These are phyloP conservation scores for Acanthamoeba castellanii DNA, from an alignment of 208 protist genomes.

Conservation along the genomic window DNA sequence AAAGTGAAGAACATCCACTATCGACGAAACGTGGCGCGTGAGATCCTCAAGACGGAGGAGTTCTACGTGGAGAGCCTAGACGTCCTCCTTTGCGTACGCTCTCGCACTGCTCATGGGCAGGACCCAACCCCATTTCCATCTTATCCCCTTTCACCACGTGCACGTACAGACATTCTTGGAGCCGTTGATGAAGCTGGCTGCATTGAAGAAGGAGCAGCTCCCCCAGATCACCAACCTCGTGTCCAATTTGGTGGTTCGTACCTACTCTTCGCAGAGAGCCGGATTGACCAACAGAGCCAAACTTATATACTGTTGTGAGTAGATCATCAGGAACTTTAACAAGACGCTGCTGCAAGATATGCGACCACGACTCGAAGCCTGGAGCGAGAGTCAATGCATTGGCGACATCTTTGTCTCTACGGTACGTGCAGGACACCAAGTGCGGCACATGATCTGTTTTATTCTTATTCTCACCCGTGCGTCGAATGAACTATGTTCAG, in stretches of 20 bases:
- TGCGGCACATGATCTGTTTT: not conserved
- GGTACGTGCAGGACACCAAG: not conserved
- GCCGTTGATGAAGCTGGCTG: not conserved
- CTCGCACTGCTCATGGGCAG: no score
- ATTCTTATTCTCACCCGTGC: not conserved
- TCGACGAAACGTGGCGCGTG: not conserved
- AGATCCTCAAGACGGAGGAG: slow-evolving; percentile 58
- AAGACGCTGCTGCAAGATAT: slow-evolving; percentile 2
- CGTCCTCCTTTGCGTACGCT: not conserved
- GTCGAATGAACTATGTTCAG: not conserved
- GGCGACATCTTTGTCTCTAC: slow-evolving; percentile 42
- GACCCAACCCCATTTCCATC: not conserved
- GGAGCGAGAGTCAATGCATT: slow-evolving; percentile 42
- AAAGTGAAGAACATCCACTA: slow-evolving; percentile 15
- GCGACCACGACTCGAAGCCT: not conserved
- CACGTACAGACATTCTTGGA: slow-evolving; percentile 33
- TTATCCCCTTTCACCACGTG: not conserved
- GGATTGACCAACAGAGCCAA: not conserved
- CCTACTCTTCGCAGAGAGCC: not conserved
- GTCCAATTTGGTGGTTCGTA: not conserved
- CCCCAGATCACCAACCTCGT: not conserved
- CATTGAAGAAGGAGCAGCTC: slow-evolving; percentile 26
- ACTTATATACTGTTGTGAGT: no score
- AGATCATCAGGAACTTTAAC: slow-evolving; percentile 60
- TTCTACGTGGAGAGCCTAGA: slow-evolving; percentile 29